Conservation (phyloP, 768 basidiomycete genomes). For the Hypholoma sublateritium region DNA sequence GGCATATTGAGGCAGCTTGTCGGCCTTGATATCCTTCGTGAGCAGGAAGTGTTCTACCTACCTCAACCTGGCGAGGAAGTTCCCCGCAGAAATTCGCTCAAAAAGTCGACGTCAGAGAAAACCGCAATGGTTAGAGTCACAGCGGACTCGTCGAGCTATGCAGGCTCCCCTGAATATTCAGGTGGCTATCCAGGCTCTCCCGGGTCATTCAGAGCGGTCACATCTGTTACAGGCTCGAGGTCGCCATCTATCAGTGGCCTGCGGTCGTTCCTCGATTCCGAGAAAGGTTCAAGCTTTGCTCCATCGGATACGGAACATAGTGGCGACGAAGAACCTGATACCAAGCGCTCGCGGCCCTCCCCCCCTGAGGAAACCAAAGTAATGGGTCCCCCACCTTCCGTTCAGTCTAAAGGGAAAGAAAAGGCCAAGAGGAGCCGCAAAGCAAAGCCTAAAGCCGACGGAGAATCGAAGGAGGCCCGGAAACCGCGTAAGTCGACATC, state of each 20-base stretch:
- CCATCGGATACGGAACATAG: slow-evolving; percentile 26
- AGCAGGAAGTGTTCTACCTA: slow-evolving; percentile 65
- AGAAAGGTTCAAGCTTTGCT: slow-evolving; percentile 21
- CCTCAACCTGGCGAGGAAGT: slow-evolving; percentile 48
- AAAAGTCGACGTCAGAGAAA: slow-evolving; percentile 19
- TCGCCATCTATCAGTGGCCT: slow-evolving; percentile 28
- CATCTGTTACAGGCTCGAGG: slow-evolving; percentile 28
- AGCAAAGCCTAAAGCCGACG: slow-evolving; percentile 29
- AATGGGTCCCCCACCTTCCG: slow-evolving; percentile 17
- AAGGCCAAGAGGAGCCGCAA: slow-evolving; percentile 22
- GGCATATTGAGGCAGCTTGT: slow-evolving; percentile 60
- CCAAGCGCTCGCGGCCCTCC: slow-evolving; percentile 26
- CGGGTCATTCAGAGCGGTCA: slow-evolving; percentile 23
- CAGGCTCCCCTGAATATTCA: slow-evolving; percentile 27
- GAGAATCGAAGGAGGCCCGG: slow-evolving; percentile 24
- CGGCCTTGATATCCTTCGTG: slow-evolving; percentile 62
- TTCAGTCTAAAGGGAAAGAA: slow-evolving; percentile 15
- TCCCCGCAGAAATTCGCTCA: slow-evolving; percentile 20
- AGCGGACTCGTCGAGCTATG: slow-evolving; percentile 17
- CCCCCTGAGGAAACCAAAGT: slow-evolving; percentile 21
- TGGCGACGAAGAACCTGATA: slow-evolving; percentile 23
- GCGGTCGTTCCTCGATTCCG: slow-evolving; percentile 15
- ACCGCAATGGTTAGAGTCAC: slow-evolving; percentile 13
- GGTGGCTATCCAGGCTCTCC: slow-evolving; percentile 20
- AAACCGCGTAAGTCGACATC: slow-evolving; percentile 21